phyloP scores from a whole-genome alignment of 805 yeast genomes.

The Candida odintsovae region DNA sequence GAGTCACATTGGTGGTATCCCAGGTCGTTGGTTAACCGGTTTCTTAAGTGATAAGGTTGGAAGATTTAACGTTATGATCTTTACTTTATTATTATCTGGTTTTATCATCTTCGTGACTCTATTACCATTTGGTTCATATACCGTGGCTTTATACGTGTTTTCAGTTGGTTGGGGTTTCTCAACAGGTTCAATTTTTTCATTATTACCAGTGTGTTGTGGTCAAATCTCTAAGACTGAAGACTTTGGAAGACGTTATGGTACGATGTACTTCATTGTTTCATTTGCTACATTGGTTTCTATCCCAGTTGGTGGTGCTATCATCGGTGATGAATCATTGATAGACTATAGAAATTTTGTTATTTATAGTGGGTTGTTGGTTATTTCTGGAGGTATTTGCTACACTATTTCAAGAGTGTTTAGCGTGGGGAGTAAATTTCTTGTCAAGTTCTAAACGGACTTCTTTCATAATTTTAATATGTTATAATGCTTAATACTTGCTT shows the following conservation, averaged over 20 bases:
- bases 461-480: not conserved
- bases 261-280: conserved; percentile 54
- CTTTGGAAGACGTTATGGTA: conserved; percentile 50
- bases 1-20: conserved; percentile 34
- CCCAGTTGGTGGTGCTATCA: conserved; percentile 46
- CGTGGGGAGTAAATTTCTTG: conserved; percentile 30
- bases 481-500: not conserved
- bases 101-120: conserved; percentile 30
- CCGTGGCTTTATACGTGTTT: conserved; percentile 36
- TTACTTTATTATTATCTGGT: conserved; percentile 26
- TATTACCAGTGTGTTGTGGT: conserved; percentile 54
- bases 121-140: conserved; percentile 31
- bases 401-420: conserved; percentile 36
- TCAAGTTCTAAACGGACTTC: not conserved
- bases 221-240: conserved; percentile 48
- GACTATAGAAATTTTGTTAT: conserved; percentile 34
- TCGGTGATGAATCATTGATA: conserved; percentile 29
- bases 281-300: conserved; percentile 45
- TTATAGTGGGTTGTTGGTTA: conserved; percentile 29
- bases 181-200: conserved; percentile 48
- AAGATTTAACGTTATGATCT: conserved; percentile 45
- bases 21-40: conserved; percentile 42
- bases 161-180: conserved; percentile 45
- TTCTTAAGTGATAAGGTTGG: conserved; percentile 40
- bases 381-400: conserved; percentile 35